Base-by-base conservation (phyloP, 2,329 filamentous ascomycete genomes). In the Geosmithia morbida region DNA sequence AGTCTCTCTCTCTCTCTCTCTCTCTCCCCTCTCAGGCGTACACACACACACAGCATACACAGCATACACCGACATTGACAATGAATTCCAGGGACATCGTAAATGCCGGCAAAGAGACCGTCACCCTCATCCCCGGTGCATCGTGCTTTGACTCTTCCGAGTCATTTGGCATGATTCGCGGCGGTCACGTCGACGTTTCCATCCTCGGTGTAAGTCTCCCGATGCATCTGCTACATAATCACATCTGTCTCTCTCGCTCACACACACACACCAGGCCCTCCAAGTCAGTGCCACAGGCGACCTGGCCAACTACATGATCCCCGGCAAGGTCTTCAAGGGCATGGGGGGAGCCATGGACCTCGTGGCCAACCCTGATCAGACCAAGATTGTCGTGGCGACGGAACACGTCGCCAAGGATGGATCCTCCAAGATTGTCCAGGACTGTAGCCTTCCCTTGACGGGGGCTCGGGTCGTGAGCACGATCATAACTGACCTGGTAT, bases 251-350 rank as follows among this genome's bases (percentile, higher is more conserved):
- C 37, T 16, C 37, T 13, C 37, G 40, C 40, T 41, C 3, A 41
- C 40, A 41, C 7, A 8, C 45, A 22, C 17, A 11, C 22, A n/a
- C n/a, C n/a, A 41, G 61, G 83, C 86, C 2, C 77, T 90, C 53
- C 85, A 94, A 66, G 86, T 92, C 19, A 83, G 79, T 53, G 85
- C 85, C 0, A 71, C 75, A 2, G 87, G 87, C 22, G 87, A 94
- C 59, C 66, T 94, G 47, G 87, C 87, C 43, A 92, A 92, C 65
- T 94, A 87, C 71, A 92, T 92, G 83, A 84, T 94, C 52, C 87
- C 87, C 0, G 87, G 87, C 20, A 92, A 90, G 64, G 78, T 87
- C 11, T 81, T 88, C 66, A 92, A 92, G 71, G 87, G 87, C 17
- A 92, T 94, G 81, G 87, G 87, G 51, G 81, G 81, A 26, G 81